These are phyloP conservation scores for Cronartium quercuum DNA, from an alignment of 1,284 basidiomycete species.

Conservation along the genomic window DNA sequence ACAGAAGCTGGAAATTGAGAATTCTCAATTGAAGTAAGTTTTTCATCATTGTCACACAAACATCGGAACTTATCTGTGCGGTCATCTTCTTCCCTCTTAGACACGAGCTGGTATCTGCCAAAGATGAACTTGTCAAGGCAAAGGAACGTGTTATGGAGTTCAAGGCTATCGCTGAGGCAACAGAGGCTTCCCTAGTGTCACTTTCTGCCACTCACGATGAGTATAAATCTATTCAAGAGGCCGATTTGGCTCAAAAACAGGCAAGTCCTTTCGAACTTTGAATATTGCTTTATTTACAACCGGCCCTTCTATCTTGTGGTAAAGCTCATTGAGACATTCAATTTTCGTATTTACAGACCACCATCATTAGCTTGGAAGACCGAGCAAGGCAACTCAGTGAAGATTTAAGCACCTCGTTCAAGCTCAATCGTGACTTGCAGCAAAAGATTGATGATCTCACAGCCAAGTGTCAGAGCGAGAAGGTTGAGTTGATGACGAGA, in stretches of 20 bases:
- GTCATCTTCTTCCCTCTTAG: slow-evolving; percentile 50
- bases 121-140: slow-evolving; percentile 66
- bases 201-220: slow-evolving; percentile 69
- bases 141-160: slow-evolving; percentile 70
- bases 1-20: slow-evolving; percentile 72
- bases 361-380: slow-evolving; percentile 61
- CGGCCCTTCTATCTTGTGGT: background rate
- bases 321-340: background rate
- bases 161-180: slow-evolving; percentile 73
- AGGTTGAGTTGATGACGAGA: slow-evolving; percentile 58
- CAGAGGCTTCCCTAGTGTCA: slow-evolving; percentile 65
- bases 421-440: slow-evolving; percentile 59
- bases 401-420: slow-evolving; percentile 57
- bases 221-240: slow-evolving; percentile 65
- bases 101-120: slow-evolving; percentile 64
- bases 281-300: no score
- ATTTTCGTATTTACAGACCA: slow-evolving; percentile 56
- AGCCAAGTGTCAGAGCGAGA: slow-evolving; percentile 65
- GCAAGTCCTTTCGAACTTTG: slow-evolving; percentile 53
- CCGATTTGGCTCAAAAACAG: slow-evolving; percentile 61
- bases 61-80: slow-evolving; percentile 36
- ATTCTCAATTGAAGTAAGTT: slow-evolving; percentile 70
- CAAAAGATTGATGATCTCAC: slow-evolving; percentile 59
- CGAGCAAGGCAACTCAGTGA: slow-evolving; percentile 58
- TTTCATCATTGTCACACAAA: slow-evolving; percentile 30